Percentiles rank a stretch among this genome's conserved stretches.
Conservation (phyloP, 805 yeast species). For the Candida corydali region DNA sequence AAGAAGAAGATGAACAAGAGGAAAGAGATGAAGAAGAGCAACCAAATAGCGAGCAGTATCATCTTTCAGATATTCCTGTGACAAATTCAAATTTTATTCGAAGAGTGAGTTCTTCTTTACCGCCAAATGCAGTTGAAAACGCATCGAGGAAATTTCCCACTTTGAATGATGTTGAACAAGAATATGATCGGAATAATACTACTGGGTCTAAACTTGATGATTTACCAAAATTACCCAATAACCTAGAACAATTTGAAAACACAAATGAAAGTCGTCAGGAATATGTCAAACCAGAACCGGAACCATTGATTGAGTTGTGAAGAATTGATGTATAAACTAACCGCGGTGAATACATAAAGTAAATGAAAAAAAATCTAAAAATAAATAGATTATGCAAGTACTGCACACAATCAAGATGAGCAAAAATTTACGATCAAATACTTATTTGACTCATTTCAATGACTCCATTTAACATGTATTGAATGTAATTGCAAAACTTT, state of each 20-base stretch:
- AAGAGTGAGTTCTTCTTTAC: slow-evolving; percentile 10
- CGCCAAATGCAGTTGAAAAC: slow-evolving; percentile 11
- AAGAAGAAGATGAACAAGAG: slow-evolving; percentile 7
- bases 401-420: neutral
- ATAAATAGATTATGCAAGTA: neutral
- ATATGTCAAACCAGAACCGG: slow-evolving; percentile 13
- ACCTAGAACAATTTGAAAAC: slow-evolving; percentile 5
- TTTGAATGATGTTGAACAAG: slow-evolving; percentile 10
- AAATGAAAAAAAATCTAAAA: neutral
- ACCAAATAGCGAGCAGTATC: no score
- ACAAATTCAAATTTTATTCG: slow-evolving; percentile 1
- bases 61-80: slow-evolving; percentile 6
- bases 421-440: neutral
- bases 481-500: no score
- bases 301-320: slow-evolving; percentile 38
- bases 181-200: slow-evolving; percentile 1
- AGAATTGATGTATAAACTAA: neutral
- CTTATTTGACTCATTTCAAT: no score
- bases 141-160: slow-evolving; percentile 11
- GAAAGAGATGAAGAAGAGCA: no score
- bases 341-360: no score
- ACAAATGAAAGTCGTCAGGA: slow-evolving; percentile 1
- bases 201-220: neutral
- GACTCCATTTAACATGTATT: no score
- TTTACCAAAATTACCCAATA: slow-evolving; percentile 9